Evolutionary conservation across 345 rosid species (phyloP), one percentile per base, ranked within the genome.

Genomic region (Laguncularia racemosa): DNA sequence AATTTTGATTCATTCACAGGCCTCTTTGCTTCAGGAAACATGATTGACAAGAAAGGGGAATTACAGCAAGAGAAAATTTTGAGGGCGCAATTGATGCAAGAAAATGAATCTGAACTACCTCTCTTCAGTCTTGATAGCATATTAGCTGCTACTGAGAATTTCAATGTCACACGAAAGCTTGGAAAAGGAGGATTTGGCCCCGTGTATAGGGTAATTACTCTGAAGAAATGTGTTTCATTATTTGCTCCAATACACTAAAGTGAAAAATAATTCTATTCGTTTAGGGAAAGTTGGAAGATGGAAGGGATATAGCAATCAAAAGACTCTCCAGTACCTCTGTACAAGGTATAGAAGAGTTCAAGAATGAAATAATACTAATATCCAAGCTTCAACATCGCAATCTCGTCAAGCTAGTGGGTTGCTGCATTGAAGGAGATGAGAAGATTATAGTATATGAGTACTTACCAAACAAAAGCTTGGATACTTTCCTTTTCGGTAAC

Each of bases 271-370:
- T 33, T 3, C 9, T 33, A 33, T 16, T n/a, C 16, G 20, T 51
- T 21, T 59, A 85, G 93, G 96, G 93, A 12, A 62, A 14, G 21
- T 49, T 89, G 9, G 28, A 55, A 0, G 59, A 67, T 67, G 84
- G 85, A 14, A 60, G 46, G 55, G 40, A 33, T 33, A 33, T 33
- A 33, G 40, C 40, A 33, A 10, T 9, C 9, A 33, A 33, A 33
- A 33, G 9, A 33, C 11, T 33, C 10, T 33, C 40, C 11, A 33
- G 40, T 33, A 33, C 1, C 11, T 33, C 40, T 9, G 11, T 33
- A 33, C 40, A 33, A 33, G 40, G 40, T 1, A 33, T 33, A 1
- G 40, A 33, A 33, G 40, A 33, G 7, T 33, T 33, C 40, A 33
- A 33, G 40, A 33, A 33, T 7, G 9, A 33, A 9, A 33, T 33